Percentiles rank a stretch among this genome's conserved stretches.
Conservation (phyloP, 345 rosid species). For the Tarenaya hassleriana region DNA sequence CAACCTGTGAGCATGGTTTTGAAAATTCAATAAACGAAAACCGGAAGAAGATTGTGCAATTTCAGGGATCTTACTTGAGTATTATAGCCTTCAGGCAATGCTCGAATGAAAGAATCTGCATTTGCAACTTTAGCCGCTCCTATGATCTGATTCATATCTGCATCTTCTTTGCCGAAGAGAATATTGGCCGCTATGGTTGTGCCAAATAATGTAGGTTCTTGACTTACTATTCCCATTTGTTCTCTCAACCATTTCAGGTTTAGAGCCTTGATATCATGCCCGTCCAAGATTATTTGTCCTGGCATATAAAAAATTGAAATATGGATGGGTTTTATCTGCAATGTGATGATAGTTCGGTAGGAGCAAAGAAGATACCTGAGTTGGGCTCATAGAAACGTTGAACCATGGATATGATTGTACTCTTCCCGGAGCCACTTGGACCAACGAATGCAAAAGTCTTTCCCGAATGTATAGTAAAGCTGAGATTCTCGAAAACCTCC, state of each 20-base stretch:
- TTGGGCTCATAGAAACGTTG: constrained; percentile 81
- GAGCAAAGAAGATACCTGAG: constrained; percentile 38
- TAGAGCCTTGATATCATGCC: constrained; percentile 49
- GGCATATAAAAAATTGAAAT: background rate
- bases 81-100: constrained; percentile 54
- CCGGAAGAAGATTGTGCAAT: background rate
- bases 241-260: constrained; percentile 69
- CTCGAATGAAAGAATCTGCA: constrained; percentile 63
- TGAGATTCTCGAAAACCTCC: constrained; percentile 55
- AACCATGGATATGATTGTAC: constrained; percentile 74
- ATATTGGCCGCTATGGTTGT: constrained; percentile 64
- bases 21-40: background rate
- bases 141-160: constrained; percentile 38
- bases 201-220: constrained; percentile 83
- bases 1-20: constrained; percentile 44
- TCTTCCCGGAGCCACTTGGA: constrained; percentile 90
- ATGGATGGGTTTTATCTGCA: background rate
- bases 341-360: background rate
- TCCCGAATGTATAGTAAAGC: constrained; percentile 55
- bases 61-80: constrained; percentile 46
- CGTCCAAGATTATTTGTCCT: constrained; percentile 67
- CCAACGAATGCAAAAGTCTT: constrained; percentile 72
- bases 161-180: constrained; percentile 59
- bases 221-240: constrained; percentile 87
- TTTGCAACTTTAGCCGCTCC: constrained; percentile 78